Percentiles rank a stretch among this genome's conserved stretches.
Conservation (phyloP, 306 rosid genomes). For the Bauhinia variegata region DNA sequence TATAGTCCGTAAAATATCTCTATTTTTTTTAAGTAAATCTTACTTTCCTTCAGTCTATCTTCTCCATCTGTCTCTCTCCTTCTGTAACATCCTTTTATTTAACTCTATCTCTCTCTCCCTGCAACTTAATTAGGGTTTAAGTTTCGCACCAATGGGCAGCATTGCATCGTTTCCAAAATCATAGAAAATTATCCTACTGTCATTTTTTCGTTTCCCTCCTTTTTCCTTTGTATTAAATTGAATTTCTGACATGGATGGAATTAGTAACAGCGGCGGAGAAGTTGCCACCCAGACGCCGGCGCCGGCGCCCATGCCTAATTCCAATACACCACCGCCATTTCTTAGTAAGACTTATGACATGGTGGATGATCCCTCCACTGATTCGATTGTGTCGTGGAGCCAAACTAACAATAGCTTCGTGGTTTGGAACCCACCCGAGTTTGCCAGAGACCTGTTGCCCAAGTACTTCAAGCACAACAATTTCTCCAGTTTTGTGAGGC, state of each 20-base stretch:
- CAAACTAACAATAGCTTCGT: conserved; percentile 89
- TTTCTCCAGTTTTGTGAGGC: conserved; percentile 93
- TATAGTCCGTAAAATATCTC: neutral
- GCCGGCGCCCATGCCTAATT: conserved; percentile 63
- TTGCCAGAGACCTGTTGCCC: conserved; percentile 92
- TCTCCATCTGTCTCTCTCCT: neutral
- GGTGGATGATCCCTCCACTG: conserved; percentile 88
- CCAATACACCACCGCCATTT: conserved; percentile 87
- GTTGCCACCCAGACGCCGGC: conserved; percentile 38
- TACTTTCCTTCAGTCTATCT: neutral
- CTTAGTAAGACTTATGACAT: conserved; percentile 94
- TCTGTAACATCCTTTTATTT: neutral
- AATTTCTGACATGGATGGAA: conserved; percentile 48
- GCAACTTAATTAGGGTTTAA: conserved; percentile 45
- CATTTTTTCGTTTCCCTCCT: no score
- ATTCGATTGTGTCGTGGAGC: conserved; percentile 88
- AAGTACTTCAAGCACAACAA: conserved; percentile 90
- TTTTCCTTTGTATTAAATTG: neutral
- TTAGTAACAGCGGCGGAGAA: conserved; percentile 38
- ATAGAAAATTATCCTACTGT: conserved; percentile 19
- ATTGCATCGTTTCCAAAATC: conserved; percentile 7
- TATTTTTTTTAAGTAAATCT: neutral
- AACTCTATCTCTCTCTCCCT: neutral
- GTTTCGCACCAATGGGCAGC: conserved; percentile 34
- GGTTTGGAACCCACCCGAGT: conserved; percentile 98